These are phyloP conservation scores for Colletotrichum spinosum DNA, from an alignment of 2,329 filamentous ascomycete genomes.

Conservation along the genomic window DNA sequence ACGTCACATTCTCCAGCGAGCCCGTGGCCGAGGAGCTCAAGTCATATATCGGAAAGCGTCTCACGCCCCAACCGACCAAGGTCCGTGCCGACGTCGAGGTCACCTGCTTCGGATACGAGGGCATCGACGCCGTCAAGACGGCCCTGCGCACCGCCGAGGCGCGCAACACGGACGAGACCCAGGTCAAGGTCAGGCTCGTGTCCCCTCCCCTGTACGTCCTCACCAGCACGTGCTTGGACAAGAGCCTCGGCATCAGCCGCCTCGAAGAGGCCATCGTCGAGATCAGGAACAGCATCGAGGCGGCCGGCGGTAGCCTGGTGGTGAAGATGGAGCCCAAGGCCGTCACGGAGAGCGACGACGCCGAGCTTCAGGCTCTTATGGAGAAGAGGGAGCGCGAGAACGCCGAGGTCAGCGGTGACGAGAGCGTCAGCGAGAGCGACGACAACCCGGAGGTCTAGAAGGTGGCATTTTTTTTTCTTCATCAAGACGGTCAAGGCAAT, in stretches of 20 bases:
- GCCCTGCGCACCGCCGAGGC: constrained; percentile 92
- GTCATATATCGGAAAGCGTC: constrained; percentile 95
- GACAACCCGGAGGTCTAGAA: constrained; percentile 67
- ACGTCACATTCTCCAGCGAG: constrained; percentile 88
- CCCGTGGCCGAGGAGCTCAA: constrained; percentile 89
- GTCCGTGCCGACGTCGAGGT: constrained; percentile 98
- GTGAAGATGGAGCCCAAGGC: constrained; percentile 99
- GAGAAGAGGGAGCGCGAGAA: constrained; percentile 99
- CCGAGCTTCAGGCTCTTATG: constrained; percentile 96
- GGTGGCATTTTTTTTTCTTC: constrained; percentile 47
- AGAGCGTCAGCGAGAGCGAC: constrained; percentile 95
- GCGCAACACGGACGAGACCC: constrained; percentile 89
- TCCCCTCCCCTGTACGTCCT: constrained; percentile 96
- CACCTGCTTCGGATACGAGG: constrained; percentile 94
- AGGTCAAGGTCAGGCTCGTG: constrained; percentile 99
- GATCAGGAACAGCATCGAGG: constrained; percentile 83
- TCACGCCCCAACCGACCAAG: constrained; percentile 98
- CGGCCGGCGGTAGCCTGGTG: constrained; percentile 80
- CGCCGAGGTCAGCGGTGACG: constrained; percentile 96
- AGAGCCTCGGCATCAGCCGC: constrained; percentile 83
- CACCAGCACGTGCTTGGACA: constrained; percentile 95
- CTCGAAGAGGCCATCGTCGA: constrained; percentile 91
- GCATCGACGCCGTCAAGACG: constrained; percentile 97
- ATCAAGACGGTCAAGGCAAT: constrained; percentile 24
- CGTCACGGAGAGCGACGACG: constrained; percentile 98